phyloP scores from a whole-genome alignment of 2,329 filamentous ascomycete species.

The Drechslera avenae region DNA sequence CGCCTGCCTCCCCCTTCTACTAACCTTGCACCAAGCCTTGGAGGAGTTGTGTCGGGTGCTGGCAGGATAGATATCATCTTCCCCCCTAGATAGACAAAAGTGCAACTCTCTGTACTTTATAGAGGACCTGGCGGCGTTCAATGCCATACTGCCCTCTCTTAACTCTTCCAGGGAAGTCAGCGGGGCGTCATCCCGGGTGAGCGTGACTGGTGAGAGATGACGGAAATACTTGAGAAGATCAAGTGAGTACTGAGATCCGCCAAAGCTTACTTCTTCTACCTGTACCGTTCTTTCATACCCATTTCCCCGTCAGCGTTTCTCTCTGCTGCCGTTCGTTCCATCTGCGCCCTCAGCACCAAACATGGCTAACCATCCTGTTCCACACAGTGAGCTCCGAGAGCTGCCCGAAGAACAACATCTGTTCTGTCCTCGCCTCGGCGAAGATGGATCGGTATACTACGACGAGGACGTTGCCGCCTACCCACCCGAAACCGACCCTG shows the following conservation, averaged over 20 bases:
- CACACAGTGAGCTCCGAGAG: slow-evolving; percentile 43
- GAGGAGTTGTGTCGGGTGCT: slow-evolving; percentile 2
- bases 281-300: background rate
- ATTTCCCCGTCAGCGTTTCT: background rate
- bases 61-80: slow-evolving; percentile 13
- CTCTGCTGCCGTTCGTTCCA: background rate
- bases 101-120: background rate
- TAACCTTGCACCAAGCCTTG: background rate
- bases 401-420: slow-evolving; percentile 52
- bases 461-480: slow-evolving; percentile 52
- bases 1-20: background rate
- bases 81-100: slow-evolving; percentile 15
- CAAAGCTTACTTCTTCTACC: background rate
- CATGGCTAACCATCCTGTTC: slow-evolving; percentile 28
- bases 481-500: slow-evolving; percentile 35
- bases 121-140: slow-evolving; percentile 8
- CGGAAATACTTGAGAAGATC: slow-evolving; percentile 44
- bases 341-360: background rate
- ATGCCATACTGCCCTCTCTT: slow-evolving; percentile 19
- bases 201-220: slow-evolving; percentile 21
- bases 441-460: slow-evolving; percentile 47
- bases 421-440: slow-evolving; percentile 54
- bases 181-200: slow-evolving; percentile 7
- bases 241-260: slow-evolving; percentile 31
- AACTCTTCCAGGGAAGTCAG: slow-evolving; percentile 6